Evolutionary conservation across 148 eudicot genomes (phyloP), one percentile per base, ranked within the genome.

Genomic region (Diospyros lotus): DNA sequence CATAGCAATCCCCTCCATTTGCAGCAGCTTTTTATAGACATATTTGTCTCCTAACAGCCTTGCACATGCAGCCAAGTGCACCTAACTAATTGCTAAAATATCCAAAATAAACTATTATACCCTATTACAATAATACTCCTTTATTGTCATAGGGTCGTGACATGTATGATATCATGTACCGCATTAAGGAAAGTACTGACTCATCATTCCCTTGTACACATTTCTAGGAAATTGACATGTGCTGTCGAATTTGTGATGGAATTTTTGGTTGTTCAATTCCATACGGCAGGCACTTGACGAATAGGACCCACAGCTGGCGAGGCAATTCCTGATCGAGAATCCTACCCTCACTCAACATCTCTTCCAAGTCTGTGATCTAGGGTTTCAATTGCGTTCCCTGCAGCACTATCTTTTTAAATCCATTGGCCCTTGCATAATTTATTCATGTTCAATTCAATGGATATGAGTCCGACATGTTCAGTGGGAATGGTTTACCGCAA

Each of bases 161-260:
- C n/a, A n/a, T n/a, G n/a, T 92, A 92, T 81, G 98, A 92, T 38
- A 88, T 94, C 64, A 94, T 94, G 98, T 87, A 79, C 73, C 98
- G 92, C 86, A 90, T 92, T 93, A 94, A 90, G 93, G 98, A 76
- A 64, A n/a, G 38, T 14, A 6, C 55, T 18, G 28, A 11, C 55
- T 6, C 60, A 48, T 12, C 8, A 13, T 8, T 9, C 51, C 44
- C 76, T 63, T 51, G 18, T 52, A 5, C 44, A n/a, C n/a, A n/a
- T n/a, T n/a, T n/a, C n/a, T n/a, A n/a, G n/a, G 5, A 46, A 6
- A 75, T 10, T 40, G 2, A 44, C 59, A 1, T 2, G 46, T 4
- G n/a, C 9, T 53, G 7, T 60, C 13, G 18, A 52, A 71, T 56
- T 72, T 53, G 67, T 64, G 51, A n/a, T n/a, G n/a, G n/a, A n/a